Evolutionary conservation across 495 filamentous ascomycete genomes (phyloP).

Genomic region (Podospora appendiculata): DNA sequence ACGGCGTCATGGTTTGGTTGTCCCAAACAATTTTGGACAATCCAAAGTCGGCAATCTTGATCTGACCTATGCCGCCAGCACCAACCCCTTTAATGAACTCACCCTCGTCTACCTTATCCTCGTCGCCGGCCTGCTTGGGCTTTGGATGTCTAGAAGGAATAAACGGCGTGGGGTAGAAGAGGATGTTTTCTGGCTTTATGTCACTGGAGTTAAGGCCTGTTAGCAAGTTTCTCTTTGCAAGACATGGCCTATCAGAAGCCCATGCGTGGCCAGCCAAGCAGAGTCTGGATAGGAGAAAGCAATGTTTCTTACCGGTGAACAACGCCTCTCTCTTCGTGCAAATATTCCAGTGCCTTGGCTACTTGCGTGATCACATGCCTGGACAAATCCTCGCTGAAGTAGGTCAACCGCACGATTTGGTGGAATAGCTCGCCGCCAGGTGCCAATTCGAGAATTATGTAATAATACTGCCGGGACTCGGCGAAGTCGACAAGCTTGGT

Average conservation of each 20-base stretch:
- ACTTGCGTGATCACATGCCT: conserved; percentile 93
- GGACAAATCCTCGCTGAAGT: conserved; percentile 93
- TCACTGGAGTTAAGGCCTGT: conserved; percentile 54
- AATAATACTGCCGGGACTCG: conserved; percentile 92
- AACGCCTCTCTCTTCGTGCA: conserved; percentile 90
- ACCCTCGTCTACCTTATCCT: conserved; percentile 96
- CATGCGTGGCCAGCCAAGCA: too few species aligned
- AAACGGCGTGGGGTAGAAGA: conserved; percentile 82
- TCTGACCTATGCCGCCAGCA: conserved; percentile 84
- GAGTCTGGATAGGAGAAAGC: neutral
- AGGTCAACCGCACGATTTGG: conserved; percentile 95
- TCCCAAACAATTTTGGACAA: conserved; percentile 98
- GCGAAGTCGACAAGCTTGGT: conserved; percentile 88
- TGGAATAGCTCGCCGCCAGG: conserved; percentile 96
- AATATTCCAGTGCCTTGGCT: conserved; percentile 84
- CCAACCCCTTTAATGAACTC: conserved; percentile 81
- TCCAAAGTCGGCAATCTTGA: conserved; percentile 98
- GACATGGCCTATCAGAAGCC: too few species aligned
- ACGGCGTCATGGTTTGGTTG: conserved; percentile 97
- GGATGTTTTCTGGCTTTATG: conserved; percentile 96
- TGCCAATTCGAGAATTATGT: conserved; percentile 91
- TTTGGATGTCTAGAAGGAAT: conserved; percentile 74
- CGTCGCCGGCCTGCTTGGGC: conserved; percentile 73
- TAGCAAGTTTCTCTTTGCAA: too few species aligned
- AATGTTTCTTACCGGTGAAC: conserved; percentile 78